Evolutionary conservation across 768 basidiomycete species (phyloP), one percentile per base, ranked within the genome.

Genomic region (Collybia mongolica): DNA sequence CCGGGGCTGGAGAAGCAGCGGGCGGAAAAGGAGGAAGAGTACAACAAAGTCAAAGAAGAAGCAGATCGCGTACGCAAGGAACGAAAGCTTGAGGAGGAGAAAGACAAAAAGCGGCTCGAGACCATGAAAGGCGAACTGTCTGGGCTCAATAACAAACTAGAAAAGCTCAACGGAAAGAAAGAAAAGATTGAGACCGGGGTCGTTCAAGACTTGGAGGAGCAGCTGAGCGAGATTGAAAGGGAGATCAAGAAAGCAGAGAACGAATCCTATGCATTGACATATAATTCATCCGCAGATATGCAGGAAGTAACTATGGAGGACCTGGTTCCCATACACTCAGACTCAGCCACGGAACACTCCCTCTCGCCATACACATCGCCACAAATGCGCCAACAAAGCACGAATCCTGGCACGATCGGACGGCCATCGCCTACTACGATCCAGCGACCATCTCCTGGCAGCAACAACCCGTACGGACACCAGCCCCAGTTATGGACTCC

Each of bases 161-260:
- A 96, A 51, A 82, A 80, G 60, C 66, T 92, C 46, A 73, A 63
- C 23, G 72, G 68, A 49, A 86, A 84, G 71, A 76, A 75, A 60
- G 89, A 90, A 45, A 87, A 79, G 61, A 65, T 90, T 45, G 86
- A 88, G 60, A 68, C 59, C 4, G 68, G 67, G 24, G 69, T 76
- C 12, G 72, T 93, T 15, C 76, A 76, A 1, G 88, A 88, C 52
- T 72, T 93, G 37, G 88, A 90, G 65, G 76, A 79, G 43, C 81
- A 84, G 63, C 70, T 92, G 43, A 70, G 70, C 51, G 77, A 78
- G 38, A 67, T 88, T 44, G 77, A 80, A 56, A 69, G 70, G 20
- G 84, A 91, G 65, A 78, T 88, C 18, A 82, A 84, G 60, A 63
- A 62, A 29, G 64, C 66, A 7, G 71, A 73, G 50, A 55, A 56